Evolutionary conservation across 345 rosid genomes (phyloP).

Genomic region (Erodium maritimum): DNA sequence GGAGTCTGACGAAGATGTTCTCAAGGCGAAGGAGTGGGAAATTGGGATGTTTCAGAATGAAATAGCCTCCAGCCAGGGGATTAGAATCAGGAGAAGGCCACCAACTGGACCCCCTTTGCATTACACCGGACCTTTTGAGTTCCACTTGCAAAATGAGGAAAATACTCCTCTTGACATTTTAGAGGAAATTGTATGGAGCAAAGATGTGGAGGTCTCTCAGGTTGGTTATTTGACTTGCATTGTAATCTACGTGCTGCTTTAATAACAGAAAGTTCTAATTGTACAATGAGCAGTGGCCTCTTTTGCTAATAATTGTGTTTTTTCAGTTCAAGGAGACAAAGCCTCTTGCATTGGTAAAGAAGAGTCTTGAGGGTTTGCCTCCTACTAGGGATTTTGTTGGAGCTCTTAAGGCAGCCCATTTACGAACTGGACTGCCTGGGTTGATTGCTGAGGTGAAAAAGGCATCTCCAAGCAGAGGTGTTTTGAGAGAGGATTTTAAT

Average conservation of each 20-base stretch:
- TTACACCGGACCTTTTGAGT: slow-evolving; percentile 84
- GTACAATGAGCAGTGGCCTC: not conserved
- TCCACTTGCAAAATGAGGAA: slow-evolving; percentile 65
- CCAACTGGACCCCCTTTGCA: slow-evolving; percentile 71
- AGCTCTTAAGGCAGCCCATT: slow-evolving; percentile 63
- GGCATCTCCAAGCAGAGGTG: slow-evolving; percentile 92
- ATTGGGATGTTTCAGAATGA: slow-evolving; percentile 56
- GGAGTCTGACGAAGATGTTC: slow-evolving; percentile 29
- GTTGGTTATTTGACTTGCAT: slow-evolving; percentile 8
- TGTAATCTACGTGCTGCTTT: not conserved
- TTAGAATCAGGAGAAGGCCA: slow-evolving; percentile 61
- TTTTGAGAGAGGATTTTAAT: slow-evolving; percentile 77
- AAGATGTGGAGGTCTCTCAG: slow-evolving; percentile 58
- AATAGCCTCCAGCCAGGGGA: slow-evolving; percentile 71
- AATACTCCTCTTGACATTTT: slow-evolving; percentile 75
- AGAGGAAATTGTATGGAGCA: slow-evolving; percentile 86
- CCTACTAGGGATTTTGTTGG: slow-evolving; percentile 70
- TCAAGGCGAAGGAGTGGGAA: slow-evolving; percentile 68
- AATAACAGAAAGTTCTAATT: not conserved
- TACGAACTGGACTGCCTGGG: slow-evolving; percentile 63
- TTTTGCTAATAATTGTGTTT: slow-evolving; percentile 6
- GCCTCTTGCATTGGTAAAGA: slow-evolving; percentile 41
- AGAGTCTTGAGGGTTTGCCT: slow-evolving; percentile 46
- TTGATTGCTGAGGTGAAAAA: slow-evolving; percentile 97
- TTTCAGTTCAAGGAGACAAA: slow-evolving; percentile 54